A percentile compares a stretch with the other conserved stretches of the same genome.
These are phyloP conservation scores for Rubroboletus satanas DNA, from an alignment of 768 basidiomycete genomes.

Conservation along the genomic window DNA sequence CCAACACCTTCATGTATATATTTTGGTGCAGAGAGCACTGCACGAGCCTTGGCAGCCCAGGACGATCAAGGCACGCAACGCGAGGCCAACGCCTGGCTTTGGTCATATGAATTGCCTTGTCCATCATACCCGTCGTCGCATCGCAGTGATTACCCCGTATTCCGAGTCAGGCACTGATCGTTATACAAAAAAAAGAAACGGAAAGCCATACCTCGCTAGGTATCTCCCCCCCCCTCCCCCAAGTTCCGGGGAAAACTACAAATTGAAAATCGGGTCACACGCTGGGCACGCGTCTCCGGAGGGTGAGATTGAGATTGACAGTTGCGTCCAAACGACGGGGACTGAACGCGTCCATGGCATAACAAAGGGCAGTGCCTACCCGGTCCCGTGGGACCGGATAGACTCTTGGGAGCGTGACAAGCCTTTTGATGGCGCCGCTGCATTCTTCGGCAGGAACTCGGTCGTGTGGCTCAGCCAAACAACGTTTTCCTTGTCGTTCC, in stretches of 20 bases:
- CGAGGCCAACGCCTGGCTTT: not conserved
- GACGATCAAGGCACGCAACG: slow-evolving; percentile 5
- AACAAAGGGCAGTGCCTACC: too few species aligned
- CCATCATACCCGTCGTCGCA: not conserved
- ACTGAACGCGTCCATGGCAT: too few species aligned
- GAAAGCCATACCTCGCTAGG: not conserved
- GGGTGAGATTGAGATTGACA: too few species aligned
- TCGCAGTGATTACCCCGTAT: not conserved
- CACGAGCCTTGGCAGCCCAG: not conserved
- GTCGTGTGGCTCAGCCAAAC: not conserved
- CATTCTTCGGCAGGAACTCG: not conserved
- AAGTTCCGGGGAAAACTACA: not conserved
- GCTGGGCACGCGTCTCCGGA: too few species aligned
- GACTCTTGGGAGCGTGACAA: too few species aligned
- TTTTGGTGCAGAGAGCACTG: not conserved
- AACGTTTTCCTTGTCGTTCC: not conserved
- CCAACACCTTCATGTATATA: not conserved
- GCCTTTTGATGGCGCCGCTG: too few species aligned
- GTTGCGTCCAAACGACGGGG: too few species aligned
- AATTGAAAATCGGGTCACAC: not conserved
- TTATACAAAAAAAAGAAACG: not conserved
- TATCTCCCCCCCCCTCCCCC: not conserved
- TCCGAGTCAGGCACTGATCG: slow-evolving; percentile 6
- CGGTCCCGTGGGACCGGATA: too few species aligned
- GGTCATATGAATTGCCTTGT: not conserved